Evolutionary conservation across 108 stramenopile genomes (phyloP), one percentile per base, ranked within the genome.

Genomic region (Cyclotella choctawhatcheeana): DNA sequence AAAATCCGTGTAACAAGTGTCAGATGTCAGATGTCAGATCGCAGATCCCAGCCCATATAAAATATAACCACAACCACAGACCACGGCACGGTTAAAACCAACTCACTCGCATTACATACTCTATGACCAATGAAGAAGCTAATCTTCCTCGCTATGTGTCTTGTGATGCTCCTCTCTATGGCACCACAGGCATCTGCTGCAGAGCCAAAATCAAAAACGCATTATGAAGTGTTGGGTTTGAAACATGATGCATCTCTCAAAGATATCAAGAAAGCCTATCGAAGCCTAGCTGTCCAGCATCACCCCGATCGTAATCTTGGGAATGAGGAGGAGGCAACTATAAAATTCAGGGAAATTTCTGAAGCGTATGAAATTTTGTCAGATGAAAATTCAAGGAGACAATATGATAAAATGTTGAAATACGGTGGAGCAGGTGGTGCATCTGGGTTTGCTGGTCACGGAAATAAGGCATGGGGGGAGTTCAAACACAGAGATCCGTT

Each of bases 321-420:
- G 33, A 83, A 82, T 35, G 93, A 92, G 71, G 82, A 89, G 59
- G 62, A 81, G 29, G 90, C 86, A 8, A 66, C 73, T 0, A 32
- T 58, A 5, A 32, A 27, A 24, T 99, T 99, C 77, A 91, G 97
- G 61, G 88, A 97, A 53, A 89, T 97, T 17, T 83, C 87, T 18
- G 91, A 97, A 74, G 97, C 97, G 14, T 97, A 97, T 81, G 96
- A 97, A 58, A 89, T 98, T 1, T 72, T 99, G 21, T 88, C 87
- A 30, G 96, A 97, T 84, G 82, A 89, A 43, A 76, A 73, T 3
- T 93, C 93, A 69, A 86, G 96, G 6, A 66, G 76, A 20, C 40
- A 96, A 8, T 99, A 97, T 74, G 94, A 99, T 70, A 67, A 86
- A 43, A 96, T 77, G 69, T 93, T 97, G 40, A 84, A 85, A 47